Evolutionary conservation across 495 filamentous ascomycete species (phyloP).

Genomic region (Tuber borchii): DNA sequence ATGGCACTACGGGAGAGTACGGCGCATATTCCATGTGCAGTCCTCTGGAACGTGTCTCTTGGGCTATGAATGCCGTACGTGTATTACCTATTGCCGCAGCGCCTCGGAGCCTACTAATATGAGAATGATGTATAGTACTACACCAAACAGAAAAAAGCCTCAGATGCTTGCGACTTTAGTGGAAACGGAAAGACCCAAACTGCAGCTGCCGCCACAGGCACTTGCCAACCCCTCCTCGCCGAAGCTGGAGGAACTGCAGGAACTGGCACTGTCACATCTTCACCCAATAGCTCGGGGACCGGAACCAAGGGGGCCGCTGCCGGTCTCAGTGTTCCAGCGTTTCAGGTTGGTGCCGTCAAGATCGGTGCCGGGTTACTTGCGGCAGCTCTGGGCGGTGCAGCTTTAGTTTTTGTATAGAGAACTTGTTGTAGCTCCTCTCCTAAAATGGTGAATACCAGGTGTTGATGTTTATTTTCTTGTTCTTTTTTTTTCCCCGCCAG

Average conservation of each 20-base stretch:
- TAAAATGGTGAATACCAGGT: neutral
- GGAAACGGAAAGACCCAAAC: slow-evolving; percentile 53
- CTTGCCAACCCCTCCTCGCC: slow-evolving; percentile 52
- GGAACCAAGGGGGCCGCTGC: slow-evolving; percentile 47
- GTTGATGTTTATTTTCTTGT: neutral
- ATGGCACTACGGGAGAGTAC: slow-evolving; percentile 67
- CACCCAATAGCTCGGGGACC: slow-evolving; percentile 48
- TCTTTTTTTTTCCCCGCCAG: neutral
- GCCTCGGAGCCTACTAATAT: slow-evolving; percentile 1
- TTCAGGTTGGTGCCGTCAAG: slow-evolving; percentile 32
- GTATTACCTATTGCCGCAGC: neutral
- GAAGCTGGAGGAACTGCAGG: slow-evolving; percentile 58
- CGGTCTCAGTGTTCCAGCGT: slow-evolving; percentile 29
- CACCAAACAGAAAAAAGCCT: slow-evolving; percentile 51
- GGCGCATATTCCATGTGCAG: slow-evolving; percentile 89
- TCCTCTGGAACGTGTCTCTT: slow-evolving; percentile 67
- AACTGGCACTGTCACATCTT: slow-evolving; percentile 57
- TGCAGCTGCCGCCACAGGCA: slow-evolving; percentile 49
- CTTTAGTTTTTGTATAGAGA: slow-evolving; percentile 16
- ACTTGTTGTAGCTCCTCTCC: neutral
- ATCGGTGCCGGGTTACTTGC: slow-evolving; percentile 33
- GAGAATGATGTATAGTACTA: slow-evolving; percentile 54
- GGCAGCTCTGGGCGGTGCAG: slow-evolving; percentile 31
- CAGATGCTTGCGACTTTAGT: slow-evolving; percentile 67
- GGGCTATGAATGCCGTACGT: slow-evolving; percentile 58